A percentile compares a stretch with the other conserved stretches of the same genome.
phyloP scores from a whole-genome alignment of 345 rosid species.

The Brassica nigra region DNA sequence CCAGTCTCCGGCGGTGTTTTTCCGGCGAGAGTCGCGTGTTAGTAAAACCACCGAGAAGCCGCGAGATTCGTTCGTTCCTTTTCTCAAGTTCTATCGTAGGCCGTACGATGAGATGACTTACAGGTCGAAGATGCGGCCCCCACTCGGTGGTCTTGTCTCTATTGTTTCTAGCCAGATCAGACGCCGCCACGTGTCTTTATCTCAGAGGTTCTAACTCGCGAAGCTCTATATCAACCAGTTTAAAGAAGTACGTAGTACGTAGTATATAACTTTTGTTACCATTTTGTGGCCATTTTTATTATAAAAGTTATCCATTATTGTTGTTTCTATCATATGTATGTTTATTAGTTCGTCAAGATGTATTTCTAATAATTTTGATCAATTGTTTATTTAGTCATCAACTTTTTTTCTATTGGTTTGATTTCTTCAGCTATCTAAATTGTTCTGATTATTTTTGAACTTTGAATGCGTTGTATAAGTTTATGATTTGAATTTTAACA shows the following conservation, averaged over 20 bases:
- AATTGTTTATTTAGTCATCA: slow-evolving; percentile 33
- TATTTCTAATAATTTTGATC: slow-evolving; percentile 39
- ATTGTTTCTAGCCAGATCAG: slow-evolving; percentile 72
- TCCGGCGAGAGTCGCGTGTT: slow-evolving; percentile 70
- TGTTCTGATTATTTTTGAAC: background rate
- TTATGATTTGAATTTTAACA: slow-evolving; percentile 13
- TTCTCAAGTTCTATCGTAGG: slow-evolving; percentile 73
- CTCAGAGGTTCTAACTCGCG: slow-evolving; percentile 77
- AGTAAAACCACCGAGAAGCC: slow-evolving; percentile 56
- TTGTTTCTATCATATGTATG: slow-evolving; percentile 7
- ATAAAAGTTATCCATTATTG: slow-evolving; percentile 15
- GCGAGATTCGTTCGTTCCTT: slow-evolving; percentile 73
- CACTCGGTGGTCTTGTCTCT: slow-evolving; percentile 81
- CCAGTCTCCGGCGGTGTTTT: slow-evolving; percentile 90
- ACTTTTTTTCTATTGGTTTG: background rate
- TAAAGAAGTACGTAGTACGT: background rate
- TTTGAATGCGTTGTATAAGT: slow-evolving; percentile 17
- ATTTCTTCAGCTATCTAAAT: background rate
- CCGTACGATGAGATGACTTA: slow-evolving; percentile 99
- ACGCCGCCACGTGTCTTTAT: slow-evolving; percentile 87
- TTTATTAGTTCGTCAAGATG: slow-evolving; percentile 16
- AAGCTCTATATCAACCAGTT: background rate
- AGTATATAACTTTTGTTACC: slow-evolving; percentile 41
- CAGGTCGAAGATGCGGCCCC: slow-evolving; percentile 97
- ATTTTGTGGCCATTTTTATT: slow-evolving; percentile 9